Evolutionary conservation across 805 yeast genomes (phyloP), one percentile per base, ranked within the genome.

Genomic region (Candida corydali): DNA sequence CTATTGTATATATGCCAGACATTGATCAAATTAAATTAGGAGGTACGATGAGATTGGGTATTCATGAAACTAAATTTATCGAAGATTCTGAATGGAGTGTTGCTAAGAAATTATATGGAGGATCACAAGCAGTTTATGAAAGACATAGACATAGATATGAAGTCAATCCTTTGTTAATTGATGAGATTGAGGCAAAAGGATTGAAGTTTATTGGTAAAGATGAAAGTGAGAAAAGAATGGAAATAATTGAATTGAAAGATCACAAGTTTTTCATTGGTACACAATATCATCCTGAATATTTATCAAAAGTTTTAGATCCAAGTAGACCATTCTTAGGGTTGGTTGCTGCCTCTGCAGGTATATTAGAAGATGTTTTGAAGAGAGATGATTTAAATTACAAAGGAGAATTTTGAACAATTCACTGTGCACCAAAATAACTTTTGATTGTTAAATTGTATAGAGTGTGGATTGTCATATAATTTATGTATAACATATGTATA

Each of bases 71-170:
- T 26, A 76, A 74, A 46, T 93, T 93, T 73, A 80, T 77, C 52
- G 66, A 66, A 12, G 78, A 71, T 44, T 64, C 85, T 32, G 82
- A 82, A 45, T 69, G 80, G 76, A 76, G 86, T 32, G 73, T 69
- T 45, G 76, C 93, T 52, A 79, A 85, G 62, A 75, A 78, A 63
- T 70, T 91, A 37, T 91, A 91, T 59, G 94, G 93, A 40, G 79
- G 76, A 41, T 71, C 73, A 19, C 73, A 69, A 2, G 66, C 73
- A 31, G 89, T 88, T 34, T 70, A 70, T 43, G 99, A 93, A 70
- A 86, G 99, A 75, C 99, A 93, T 63, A 84, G 99, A 71, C 99
- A 93, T 65, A 81, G 99, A 69, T 93, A 93, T 62, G 99, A 93
- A 65, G 86, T 93, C 51, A 91, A 89, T 65, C 99, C 98, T 11